These are phyloP conservation scores for Fimicolochytrium jonesii DNA, from an alignment of 192 early-diverging fungal species.

Conservation along the genomic window DNA sequence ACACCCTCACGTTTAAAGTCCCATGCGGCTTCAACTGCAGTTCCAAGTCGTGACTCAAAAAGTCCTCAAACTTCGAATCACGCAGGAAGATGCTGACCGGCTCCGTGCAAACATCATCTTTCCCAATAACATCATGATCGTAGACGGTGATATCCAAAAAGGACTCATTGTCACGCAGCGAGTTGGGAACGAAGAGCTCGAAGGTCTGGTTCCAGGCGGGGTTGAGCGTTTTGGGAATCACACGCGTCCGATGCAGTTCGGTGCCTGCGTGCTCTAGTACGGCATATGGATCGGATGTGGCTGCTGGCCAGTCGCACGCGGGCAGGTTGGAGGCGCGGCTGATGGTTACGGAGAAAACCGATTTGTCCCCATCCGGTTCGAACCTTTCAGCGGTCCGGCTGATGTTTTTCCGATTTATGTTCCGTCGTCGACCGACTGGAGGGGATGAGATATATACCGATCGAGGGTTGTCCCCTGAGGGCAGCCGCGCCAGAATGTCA, in stretches of 20 bases:
- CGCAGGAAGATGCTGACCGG: conserved; percentile 16
- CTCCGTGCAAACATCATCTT: conserved; percentile 30
- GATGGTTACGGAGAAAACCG: conserved; percentile 30
- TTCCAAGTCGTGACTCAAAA: conserved; percentile 31
- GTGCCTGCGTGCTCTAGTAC: conserved; percentile 14
- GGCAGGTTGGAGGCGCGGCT: conserved; percentile 34
- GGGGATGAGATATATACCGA: no score
- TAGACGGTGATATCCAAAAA: conserved; percentile 36
- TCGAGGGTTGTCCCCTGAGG: no score
- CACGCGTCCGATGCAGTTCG: conserved; percentile 22
- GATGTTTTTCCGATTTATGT: no score
- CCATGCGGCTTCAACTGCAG: conserved; percentile 38
- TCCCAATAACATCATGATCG: conserved; percentile 33
- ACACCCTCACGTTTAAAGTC: conserved; percentile 28
- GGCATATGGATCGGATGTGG: conserved; percentile 41
- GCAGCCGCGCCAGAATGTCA: conserved; percentile 27
- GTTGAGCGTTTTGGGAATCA: conserved; percentile 33
- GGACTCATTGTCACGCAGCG: conserved; percentile 10
- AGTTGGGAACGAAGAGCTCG: conserved; percentile 24
- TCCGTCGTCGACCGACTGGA: no score
- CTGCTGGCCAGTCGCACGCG: conserved; percentile 24
- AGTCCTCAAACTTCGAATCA: conserved; percentile 32
- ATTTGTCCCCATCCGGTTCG: conserved; percentile 13
- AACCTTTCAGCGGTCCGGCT: conserved; percentile 8
- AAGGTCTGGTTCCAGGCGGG: conserved; percentile 44